Percentiles rank a stretch among this genome's conserved stretches.
These are phyloP conservation scores for Leccinum variicolor DNA, from an alignment of 768 basidiomycete species.

Conservation along the genomic window DNA sequence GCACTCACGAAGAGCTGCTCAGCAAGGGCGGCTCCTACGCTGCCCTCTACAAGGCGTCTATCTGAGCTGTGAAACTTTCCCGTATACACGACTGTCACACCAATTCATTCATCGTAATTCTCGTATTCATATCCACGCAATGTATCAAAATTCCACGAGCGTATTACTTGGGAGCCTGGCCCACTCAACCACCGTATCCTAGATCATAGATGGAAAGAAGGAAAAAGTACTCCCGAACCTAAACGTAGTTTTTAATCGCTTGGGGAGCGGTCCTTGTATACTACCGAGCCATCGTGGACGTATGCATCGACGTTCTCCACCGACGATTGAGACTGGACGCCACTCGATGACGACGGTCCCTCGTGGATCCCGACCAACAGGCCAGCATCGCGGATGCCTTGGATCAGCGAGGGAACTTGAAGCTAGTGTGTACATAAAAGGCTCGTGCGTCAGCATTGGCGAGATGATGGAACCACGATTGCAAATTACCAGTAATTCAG, in stretches of 20 bases:
- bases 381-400: slow-evolving; percentile 85
- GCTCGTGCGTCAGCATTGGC: slow-evolving; percentile 11
- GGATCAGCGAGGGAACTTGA: slow-evolving; percentile 85
- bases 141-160: slow-evolving; percentile 22
- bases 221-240: slow-evolving; percentile 13
- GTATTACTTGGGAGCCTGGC: slow-evolving; percentile 15
- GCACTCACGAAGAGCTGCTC: slow-evolving; percentile 67
- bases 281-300: slow-evolving; percentile 59
- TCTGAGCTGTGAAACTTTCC: slow-evolving; percentile 34
- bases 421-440: slow-evolving; percentile 41
- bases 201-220: slow-evolving; percentile 17
- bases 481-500: slow-evolving; percentile 70
- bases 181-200: slow-evolving; percentile 20
- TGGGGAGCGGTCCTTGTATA: slow-evolving; percentile 62
- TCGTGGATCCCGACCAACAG: slow-evolving; percentile 85
- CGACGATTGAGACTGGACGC: slow-evolving; percentile 35
- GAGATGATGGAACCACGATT: slow-evolving; percentile 3
- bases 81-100: slow-evolving; percentile 6
- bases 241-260: slow-evolving; percentile 38
- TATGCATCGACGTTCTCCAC: slow-evolving; percentile 66
- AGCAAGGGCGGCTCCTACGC: slow-evolving; percentile 60
- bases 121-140: slow-evolving; percentile 19
- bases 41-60: slow-evolving; percentile 64
- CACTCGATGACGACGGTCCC: slow-evolving; percentile 43
- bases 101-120: slow-evolving; percentile 5